These are phyloP conservation scores for Edhazardia aedis DNA, from an alignment of 371 early-diverging fungal genomes.

Conservation along the genomic window DNA sequence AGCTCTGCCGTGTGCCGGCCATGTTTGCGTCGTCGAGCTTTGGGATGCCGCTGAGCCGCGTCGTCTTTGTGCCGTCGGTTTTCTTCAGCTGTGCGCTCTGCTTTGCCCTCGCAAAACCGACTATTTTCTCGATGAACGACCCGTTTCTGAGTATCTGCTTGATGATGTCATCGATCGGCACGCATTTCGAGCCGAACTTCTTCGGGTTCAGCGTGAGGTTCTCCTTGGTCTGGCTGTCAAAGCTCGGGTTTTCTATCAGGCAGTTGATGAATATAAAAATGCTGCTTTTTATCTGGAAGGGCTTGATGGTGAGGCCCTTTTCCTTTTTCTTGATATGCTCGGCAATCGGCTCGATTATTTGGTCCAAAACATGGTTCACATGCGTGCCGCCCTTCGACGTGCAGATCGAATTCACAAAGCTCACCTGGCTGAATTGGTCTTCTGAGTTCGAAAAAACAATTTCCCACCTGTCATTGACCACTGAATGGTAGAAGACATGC, in stretches of 20 bases:
- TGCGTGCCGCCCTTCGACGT: constrained; percentile 92
- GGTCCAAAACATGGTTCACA: constrained; percentile 66
- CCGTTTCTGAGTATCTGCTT: constrained; percentile 54
- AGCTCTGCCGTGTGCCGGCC: constrained; percentile 61
- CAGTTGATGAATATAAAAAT: constrained; percentile 86
- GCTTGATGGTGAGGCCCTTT: constrained; percentile 51
- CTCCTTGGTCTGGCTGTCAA: constrained; percentile 98
- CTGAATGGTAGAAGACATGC: constrained; percentile 52
- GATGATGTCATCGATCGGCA: constrained; percentile 58
- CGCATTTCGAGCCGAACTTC: constrained; percentile 68
- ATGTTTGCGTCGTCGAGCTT: constrained; percentile 91
- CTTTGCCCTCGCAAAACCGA: constrained; percentile 57
- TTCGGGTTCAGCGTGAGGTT: constrained; percentile 63
- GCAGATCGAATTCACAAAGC: constrained; percentile 90
- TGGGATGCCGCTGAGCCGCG: constrained; percentile 58
- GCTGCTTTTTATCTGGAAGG: constrained; percentile 66
- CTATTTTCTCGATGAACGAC: constrained; percentile 62
- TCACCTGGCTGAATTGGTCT: constrained; percentile 83
- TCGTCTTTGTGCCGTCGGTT: constrained; percentile 60
- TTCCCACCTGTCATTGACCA: constrained; percentile 73
- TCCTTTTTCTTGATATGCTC: constrained; percentile 60
- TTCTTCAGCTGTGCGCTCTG: constrained; percentile 65
- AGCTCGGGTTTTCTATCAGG: constrained; percentile 83
- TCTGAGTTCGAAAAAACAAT: constrained; percentile 68
- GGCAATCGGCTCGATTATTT: constrained; percentile 56